Base-by-base conservation (phyloP, 2,329 filamentous ascomycete species). In the Colletotrichum eremochloae region DNA sequence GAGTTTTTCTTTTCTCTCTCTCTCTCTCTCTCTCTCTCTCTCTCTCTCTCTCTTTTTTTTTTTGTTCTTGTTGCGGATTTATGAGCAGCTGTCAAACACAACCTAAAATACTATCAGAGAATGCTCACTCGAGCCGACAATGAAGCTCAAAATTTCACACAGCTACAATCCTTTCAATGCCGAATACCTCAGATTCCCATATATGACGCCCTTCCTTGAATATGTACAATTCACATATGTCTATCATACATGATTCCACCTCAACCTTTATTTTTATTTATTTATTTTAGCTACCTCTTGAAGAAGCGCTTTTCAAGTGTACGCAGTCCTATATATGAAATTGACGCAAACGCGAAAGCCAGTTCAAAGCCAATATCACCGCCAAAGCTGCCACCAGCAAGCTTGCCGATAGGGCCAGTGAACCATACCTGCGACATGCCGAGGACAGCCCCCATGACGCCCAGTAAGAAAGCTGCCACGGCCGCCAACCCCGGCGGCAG, bases 351-450 rank as follows among this genome's bases (percentile, higher is more conserved):
- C 1, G 83, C 85, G 78, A 93, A 93, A 0, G 86, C 91, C 60
- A 93, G 79, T 79, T 93, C 91, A 75, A 93, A 90, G 5, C 84
- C 85, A 44, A 86, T 79, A 74, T 84, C 82, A 24, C 80, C 81
- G 29, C 88, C 89, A 62, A 81, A 83, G 36, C 84, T 77, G 68
- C 84, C 80, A 52, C 89, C 86, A 66, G 90, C 90, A 40, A 88
- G 82, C 70, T 85, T 84, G 0, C 91, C 91, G 73, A 94, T 89
- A 0, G 91, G 92, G 0, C 92, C 92, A 0, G 88, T 87, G 75
- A 84, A 92, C 91, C 92, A 94, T 0, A 84, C 80, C 80, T 94
- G 92, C 24, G 87, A 87, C 91, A 94, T 94, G 7, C 92, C 92
- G 9, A 89, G 83, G 2, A 93, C 86, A 76, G 92, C 91, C 18